Percentiles rank a stretch among this genome's conserved stretches.
Conservation (phyloP, 208 protist species). For the Crithidia bombi region DNA sequence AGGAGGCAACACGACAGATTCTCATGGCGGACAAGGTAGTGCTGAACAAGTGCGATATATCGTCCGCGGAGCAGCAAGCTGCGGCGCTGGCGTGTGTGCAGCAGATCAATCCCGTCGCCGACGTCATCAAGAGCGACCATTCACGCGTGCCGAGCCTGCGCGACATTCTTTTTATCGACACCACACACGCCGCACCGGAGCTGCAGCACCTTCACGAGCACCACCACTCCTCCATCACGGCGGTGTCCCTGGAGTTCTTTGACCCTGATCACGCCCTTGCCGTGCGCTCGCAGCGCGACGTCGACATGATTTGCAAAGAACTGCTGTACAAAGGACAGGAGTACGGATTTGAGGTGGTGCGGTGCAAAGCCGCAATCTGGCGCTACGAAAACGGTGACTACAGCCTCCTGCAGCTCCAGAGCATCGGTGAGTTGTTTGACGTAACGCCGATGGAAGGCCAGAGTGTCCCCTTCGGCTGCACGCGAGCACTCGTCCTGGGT, state of each 20-base stretch:
- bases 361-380: conserved; percentile 92
- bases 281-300: conserved; percentile 45
- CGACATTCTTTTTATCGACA: conserved; percentile 84
- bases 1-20: conserved; percentile 88
- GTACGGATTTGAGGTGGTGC: conserved; percentile 80
- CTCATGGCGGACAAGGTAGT: conserved; percentile 94
- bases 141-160: conserved; percentile 66
- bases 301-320: conserved; percentile 77
- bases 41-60: conserved; percentile 96
- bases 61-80: conserved; percentile 55
- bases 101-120: conserved; percentile 73
- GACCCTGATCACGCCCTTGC: conserved; percentile 45
- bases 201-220: conserved; percentile 70
- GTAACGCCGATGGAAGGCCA: conserved; percentile 78
- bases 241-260: conserved; percentile 75
- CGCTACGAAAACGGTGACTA: conserved; percentile 43
- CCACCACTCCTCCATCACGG: conserved; percentile 62
- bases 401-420: conserved; percentile 81
- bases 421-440: conserved; percentile 87
- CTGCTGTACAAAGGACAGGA: conserved; percentile 76
- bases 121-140: conserved; percentile 57
- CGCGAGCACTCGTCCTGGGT: conserved; percentile 74
- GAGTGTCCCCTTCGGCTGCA: conserved; percentile 71
- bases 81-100: conserved; percentile 46
- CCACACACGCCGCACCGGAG: conserved; percentile 49